Conservation (phyloP, 164 flowering plant species). For the Magnolia changhungtana region DNA sequence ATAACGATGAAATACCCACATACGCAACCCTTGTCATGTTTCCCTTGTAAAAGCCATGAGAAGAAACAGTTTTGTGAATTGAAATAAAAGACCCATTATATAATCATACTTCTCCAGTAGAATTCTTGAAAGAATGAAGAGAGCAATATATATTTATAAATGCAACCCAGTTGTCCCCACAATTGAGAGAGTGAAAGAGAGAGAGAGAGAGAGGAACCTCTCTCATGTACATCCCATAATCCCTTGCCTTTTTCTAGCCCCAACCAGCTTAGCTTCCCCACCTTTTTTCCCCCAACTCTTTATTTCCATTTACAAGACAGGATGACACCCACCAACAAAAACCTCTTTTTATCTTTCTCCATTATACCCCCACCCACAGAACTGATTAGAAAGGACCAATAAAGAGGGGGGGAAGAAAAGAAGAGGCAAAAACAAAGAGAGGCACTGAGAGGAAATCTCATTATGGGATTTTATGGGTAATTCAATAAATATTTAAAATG, state of each 20-base stretch:
- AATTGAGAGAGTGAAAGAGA: too few species aligned
- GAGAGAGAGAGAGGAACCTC: too few species aligned
- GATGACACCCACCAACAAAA: conserved; percentile 20
- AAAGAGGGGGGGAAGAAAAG: conserved; percentile 3
- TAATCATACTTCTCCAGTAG: too few species aligned
- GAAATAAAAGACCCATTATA: too few species aligned
- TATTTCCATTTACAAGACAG: conserved; percentile 33
- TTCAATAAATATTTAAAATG: neutral
- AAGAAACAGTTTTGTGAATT: too few species aligned
- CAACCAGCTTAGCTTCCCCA: neutral
- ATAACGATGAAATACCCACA: too few species aligned
- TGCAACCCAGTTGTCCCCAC: neutral
- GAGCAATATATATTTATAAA: conserved; percentile 8
- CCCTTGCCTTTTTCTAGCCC: conserved; percentile 36
- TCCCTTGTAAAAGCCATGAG: too few species aligned
- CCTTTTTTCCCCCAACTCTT: conserved; percentile 12
- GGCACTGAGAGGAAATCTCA: conserved; percentile 8
- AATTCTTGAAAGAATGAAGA: conserved; percentile 10
- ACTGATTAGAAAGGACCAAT: conserved; percentile 10
- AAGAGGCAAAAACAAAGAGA: too few species aligned
- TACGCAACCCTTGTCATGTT: too few species aligned
- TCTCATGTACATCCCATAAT: neutral
- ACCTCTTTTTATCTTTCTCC: conserved; percentile 12
- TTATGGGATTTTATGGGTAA: conserved; percentile 13
- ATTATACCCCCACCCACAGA: conserved; percentile 18